These are phyloP conservation scores for Rhododendron vialii DNA, from an alignment of 148 eudicot genomes.

Conservation along the genomic window DNA sequence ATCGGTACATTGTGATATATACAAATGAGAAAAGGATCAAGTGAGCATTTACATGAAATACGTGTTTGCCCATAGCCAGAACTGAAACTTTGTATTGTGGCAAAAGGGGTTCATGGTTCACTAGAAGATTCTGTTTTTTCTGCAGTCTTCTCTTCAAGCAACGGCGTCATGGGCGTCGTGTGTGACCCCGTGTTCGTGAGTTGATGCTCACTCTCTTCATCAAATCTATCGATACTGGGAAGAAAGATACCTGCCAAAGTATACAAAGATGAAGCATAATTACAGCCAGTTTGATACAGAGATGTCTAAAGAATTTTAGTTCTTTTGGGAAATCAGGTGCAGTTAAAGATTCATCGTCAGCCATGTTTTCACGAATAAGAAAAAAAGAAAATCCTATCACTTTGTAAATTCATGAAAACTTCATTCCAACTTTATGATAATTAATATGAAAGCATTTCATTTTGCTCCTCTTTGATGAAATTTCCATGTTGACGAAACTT, in stretches of 20 bases:
- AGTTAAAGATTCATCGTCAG: background rate
- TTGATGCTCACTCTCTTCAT: conserved; percentile 36
- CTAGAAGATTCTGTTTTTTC: conserved; percentile 16
- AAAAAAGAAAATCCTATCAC: background rate
- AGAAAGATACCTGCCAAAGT: conserved; percentile 50
- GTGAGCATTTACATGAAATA: conserved; percentile 7
- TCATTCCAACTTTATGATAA: background rate
- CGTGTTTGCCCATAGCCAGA: background rate
- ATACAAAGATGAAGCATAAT: conserved; percentile 16
- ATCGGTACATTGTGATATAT: background rate
- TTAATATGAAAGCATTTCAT: background rate
- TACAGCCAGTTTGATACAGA: conserved; percentile 19
- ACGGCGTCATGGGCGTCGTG: conserved; percentile 21
- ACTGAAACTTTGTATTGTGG: background rate
- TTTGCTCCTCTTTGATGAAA: background rate
- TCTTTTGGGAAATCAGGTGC: background rate
- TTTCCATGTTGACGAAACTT: background rate
- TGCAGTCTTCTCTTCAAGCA: conserved; percentile 36
- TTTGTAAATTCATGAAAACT: background rate
- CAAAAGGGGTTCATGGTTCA: conserved; percentile 8
- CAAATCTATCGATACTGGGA: conserved; percentile 47
- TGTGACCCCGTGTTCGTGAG: conserved; percentile 19
- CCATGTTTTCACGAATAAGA: background rate
- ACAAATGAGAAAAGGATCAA: conserved; percentile 4
- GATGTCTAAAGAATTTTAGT: background rate